Evolutionary conservation across 176 grass and related monocot genomes (phyloP), one percentile per base, ranked within the genome.

Genomic region (Metroxylon sagu): DNA sequence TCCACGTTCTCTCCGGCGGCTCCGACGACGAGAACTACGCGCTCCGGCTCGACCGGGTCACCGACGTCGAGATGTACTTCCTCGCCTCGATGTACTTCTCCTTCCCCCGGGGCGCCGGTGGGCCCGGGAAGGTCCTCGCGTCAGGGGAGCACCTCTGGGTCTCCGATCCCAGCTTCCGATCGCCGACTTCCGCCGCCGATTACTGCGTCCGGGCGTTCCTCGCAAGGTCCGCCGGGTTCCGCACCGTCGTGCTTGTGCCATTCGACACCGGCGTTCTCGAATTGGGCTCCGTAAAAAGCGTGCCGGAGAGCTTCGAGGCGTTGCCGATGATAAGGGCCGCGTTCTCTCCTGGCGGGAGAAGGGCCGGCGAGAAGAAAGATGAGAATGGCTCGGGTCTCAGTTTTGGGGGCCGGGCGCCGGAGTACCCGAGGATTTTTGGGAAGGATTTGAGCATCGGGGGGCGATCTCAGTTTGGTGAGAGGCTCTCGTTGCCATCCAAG

Each of bases 81-180:
- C 74, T 96, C 2, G 64, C 78, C 3, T 96, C 92, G 57, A 96
- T 96, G 92, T 96, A 96, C 78, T 96, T 96, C 58, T 82, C 77
- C 1, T 96, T 96, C 59, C 68, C 74, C 18, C 59, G 48, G 21
- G 86, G 75, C 57, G 18, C 29, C 2, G 83, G 83, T 29, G 86
- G 83, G 14, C 86, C 91, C n/a, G 91, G 91, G 3, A 50, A 50
- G 35, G 75, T 77, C 16, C 60, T 90, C 1, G 68, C 57, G 12
- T 66, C 83, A 16, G 68, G 80, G 18, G 77, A 77, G 61, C 83
- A 79, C 71, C 64, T 77, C 8, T 90, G 86, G 91, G 77, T 83
- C 27, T 61, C 78, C 18, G 77, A 90, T 17, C 29, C 26, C 0
- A 72, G 74, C 25, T 58, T 75, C 2, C 35, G 35, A 43, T 19